Conservation (phyloP, 2,329 filamentous ascomycete genomes). For the Ascochyta viciae-villosae region DNA sequence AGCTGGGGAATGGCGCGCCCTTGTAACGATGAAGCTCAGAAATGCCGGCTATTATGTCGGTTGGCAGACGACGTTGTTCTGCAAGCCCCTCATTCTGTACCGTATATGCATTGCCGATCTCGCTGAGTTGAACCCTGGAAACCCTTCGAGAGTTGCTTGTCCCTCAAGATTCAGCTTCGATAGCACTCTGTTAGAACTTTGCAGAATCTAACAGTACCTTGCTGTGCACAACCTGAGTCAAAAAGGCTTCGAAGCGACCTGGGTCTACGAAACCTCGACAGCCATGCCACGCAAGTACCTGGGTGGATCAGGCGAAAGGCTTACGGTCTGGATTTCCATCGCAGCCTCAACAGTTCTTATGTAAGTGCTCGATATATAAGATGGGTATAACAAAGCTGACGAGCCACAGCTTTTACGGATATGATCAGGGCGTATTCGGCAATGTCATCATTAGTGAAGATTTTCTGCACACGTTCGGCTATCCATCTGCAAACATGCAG, state of each 20-base stretch:
- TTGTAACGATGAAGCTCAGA: background rate
- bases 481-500: constrained; percentile 41
- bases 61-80: background rate
- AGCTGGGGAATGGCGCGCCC: constrained; percentile 2
- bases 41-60: background rate
- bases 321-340: constrained; percentile 62
- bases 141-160: background rate
- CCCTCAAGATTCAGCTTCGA: background rate
- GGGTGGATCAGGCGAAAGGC: constrained; percentile 57
- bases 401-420: constrained; percentile 52
- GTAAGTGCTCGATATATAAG: background rate
- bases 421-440: constrained; percentile 46
- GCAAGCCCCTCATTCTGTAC: background rate
- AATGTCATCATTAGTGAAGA: constrained; percentile 45
- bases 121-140: background rate
- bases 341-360: constrained; percentile 59
- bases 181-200: background rate
- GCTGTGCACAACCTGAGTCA: background rate
- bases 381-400: background rate
- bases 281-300: constrained; percentile 58
- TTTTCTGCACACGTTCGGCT: constrained; percentile 39
- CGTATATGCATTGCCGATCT: constrained; percentile 1
- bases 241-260: background rate
- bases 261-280: background rate
- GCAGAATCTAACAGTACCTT: background rate